Evolutionary conservation across 1,284 basidiomycete genomes (phyloP).

Genomic region (Ustilago hordei): DNA sequence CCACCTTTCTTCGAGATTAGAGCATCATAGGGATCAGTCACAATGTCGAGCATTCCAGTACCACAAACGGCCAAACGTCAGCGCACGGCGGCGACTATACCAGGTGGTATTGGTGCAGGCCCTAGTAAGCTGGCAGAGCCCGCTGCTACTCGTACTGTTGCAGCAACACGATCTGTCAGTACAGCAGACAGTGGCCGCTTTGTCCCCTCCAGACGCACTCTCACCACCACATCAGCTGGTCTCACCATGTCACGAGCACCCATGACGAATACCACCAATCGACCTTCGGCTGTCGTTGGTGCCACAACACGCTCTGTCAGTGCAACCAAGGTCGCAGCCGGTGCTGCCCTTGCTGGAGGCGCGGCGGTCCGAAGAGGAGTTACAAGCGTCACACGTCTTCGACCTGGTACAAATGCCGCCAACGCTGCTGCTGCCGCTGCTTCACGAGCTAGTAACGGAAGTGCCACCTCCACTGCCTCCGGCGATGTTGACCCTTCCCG

Average conservation of each 20-base stretch:
- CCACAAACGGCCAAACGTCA: constrained; percentile 53
- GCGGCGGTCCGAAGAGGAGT: constrained; percentile 35
- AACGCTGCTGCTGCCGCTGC: constrained; percentile 27
- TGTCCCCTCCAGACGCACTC: constrained; percentile 40
- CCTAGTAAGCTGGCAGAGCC: constrained; percentile 45
- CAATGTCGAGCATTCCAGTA: constrained; percentile 51
- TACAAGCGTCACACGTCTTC: constrained; percentile 42
- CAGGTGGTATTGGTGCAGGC: constrained; percentile 40
- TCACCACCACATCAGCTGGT: constrained; percentile 25
- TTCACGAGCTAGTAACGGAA: constrained; percentile 29
- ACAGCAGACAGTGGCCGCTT: constrained; percentile 33
- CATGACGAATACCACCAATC: constrained; percentile 54
- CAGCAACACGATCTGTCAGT: constrained; percentile 28
- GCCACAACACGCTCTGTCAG: constrained; percentile 34
- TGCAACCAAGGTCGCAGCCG: constrained; percentile 23
- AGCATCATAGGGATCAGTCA: background rate
- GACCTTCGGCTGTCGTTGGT: constrained; percentile 21
- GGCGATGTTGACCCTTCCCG: constrained; percentile 46
- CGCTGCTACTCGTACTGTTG: constrained; percentile 20
- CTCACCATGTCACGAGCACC: constrained; percentile 45
- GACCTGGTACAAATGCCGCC: constrained; percentile 40
- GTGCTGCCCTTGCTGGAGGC: constrained; percentile 17
- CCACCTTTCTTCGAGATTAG: background rate
- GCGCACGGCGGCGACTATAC: constrained; percentile 28
- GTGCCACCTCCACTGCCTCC: constrained; percentile 23